Percentiles rank a stretch among this genome's conserved stretches.
These are phyloP conservation scores for Aspergillus candidus DNA, from an alignment of 2,329 filamentous ascomycete genomes.

Conservation along the genomic window DNA sequence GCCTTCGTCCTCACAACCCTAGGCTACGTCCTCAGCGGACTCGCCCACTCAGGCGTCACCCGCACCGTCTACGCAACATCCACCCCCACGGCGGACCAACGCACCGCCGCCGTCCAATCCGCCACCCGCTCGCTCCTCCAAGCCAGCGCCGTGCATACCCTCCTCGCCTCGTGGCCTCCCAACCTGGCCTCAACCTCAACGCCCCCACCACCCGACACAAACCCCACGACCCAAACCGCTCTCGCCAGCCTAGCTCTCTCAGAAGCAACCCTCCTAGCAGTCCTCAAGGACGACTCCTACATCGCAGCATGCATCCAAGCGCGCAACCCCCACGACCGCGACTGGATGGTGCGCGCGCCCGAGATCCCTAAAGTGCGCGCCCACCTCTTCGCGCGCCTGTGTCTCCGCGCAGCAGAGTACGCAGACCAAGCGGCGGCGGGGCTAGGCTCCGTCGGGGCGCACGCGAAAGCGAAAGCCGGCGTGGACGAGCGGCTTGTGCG, in stretches of 20 bases:
- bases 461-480: constrained; percentile 15
- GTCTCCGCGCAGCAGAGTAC: constrained; percentile 81
- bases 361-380: constrained; percentile 84
- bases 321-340: constrained; percentile 73
- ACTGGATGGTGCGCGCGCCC: constrained; percentile 95
- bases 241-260: constrained; percentile 61
- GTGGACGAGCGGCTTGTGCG: constrained; percentile 61
- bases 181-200: constrained; percentile 28
- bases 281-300: constrained; percentile 92
- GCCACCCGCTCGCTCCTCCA: constrained; percentile 74
- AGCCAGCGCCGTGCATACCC: constrained; percentile 70
- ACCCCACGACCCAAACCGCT: constrained; percentile 37
- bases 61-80: constrained; percentile 61
- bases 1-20: constrained; percentile 72
- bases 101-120: constrained; percentile 61
- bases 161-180: constrained; percentile 55
- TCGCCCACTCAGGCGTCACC: constrained; percentile 66
- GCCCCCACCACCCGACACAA: constrained; percentile 38
- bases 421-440: constrained; percentile 63
- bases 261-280: constrained; percentile 82
- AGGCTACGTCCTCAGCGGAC: constrained; percentile 65
- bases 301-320: constrained; percentile 73
- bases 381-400: constrained; percentile 79
- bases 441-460: constrained; percentile 34
- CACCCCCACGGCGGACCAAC: constrained; percentile 60